Base-by-base conservation (phyloP, 1,139 yeast species). In the Hemisphaericaspora subhashii region DNA sequence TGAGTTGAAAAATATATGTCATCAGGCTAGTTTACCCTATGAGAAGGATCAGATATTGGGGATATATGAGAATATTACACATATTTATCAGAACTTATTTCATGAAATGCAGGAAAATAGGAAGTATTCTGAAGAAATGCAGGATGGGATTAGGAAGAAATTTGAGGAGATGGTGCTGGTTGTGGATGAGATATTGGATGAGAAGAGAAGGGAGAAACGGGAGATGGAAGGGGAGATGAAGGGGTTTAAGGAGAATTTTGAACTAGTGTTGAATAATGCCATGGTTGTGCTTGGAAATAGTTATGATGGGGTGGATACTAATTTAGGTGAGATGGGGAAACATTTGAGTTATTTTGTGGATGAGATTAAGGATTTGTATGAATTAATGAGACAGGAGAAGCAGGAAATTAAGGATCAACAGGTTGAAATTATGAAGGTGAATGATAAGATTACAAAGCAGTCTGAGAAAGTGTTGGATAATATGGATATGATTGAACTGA, bases 11-110 rank as follows among this genome's bases (percentile, higher is more conserved):
- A 62, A 67, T 3, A 58, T 77, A 0, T 79, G 84, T 46, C 62
- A 62, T 44, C 79, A 77, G 40, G 72, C 74, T 35, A 64, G 79
- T 0, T 47, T 74, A 3, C 81, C 82, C 0, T 75, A 57, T 46
- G 78, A 77, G 42, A 77, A 77, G 43, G 77, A 74, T 31, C 79
- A 74, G 39, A 64, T 79, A 0, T 44, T 78, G 31, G 51, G 58
- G 10, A 52, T 77, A 23, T 78, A 74, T 46, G 40, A 67, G 14
- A 78, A 78, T 41, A 66, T 79, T 7, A 77, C 83, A 3, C 46
- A 44, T 23, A 43, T 61, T 1, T 65, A 64, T 41, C 42, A 49
- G 1, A 43, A 48, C 11, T 48, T 68, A 28, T 46, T 50, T 31
- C 20, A 44, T 1, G 57, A 60, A 7, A 35, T 62, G 20, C 30